Conservation (phyloP, 2,329 filamentous ascomycete genomes). For the Hypomyces perniciosus region DNA sequence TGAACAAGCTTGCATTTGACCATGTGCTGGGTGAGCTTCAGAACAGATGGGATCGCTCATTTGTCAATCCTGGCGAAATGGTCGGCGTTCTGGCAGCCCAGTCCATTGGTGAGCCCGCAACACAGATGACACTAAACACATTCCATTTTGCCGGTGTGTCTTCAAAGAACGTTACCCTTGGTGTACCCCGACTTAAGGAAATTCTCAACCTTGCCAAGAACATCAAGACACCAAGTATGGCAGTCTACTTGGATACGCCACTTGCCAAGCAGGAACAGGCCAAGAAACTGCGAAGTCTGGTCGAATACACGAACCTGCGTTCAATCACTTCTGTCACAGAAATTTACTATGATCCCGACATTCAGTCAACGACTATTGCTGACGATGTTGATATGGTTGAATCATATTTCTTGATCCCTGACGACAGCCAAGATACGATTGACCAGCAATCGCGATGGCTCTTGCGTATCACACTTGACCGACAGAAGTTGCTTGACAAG, state of each 20-base stretch:
- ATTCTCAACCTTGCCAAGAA: slow-evolving; percentile 97
- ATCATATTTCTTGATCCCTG: slow-evolving; percentile 91
- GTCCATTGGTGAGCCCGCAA: slow-evolving; percentile 97
- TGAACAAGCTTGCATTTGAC: slow-evolving; percentile 88
- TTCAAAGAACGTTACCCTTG: slow-evolving; percentile 98
- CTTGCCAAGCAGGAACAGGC: slow-evolving; percentile 69
- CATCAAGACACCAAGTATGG: slow-evolving; percentile 98
- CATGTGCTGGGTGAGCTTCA: slow-evolving; percentile 89
- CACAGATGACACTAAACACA: slow-evolving; percentile 98
- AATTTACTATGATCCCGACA: slow-evolving; percentile 94
- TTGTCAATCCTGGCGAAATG: slow-evolving; percentile 94
- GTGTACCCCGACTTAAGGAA: slow-evolving; percentile 98
- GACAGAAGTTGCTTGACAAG: slow-evolving; percentile 93
- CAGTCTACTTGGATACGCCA: slow-evolving; percentile 69
- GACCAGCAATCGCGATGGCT: slow-evolving; percentile 90
- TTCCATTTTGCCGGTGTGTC: slow-evolving; percentile 99
- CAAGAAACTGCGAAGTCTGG: slow-evolving; percentile 77
- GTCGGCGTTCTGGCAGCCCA: slow-evolving; percentile 95
- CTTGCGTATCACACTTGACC: slow-evolving; percentile 85
- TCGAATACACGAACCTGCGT: slow-evolving; percentile 91
- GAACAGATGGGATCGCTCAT: slow-evolving; percentile 76
- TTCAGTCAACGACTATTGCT: slow-evolving; percentile 76
- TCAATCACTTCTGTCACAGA: slow-evolving; percentile 89
- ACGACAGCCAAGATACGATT: slow-evolving; percentile 57
- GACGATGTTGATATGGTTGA: slow-evolving; percentile 92